Evolutionary conservation across 768 basidiomycete genomes (phyloP).

Genomic region (Flagelloscypha sp.): DNA sequence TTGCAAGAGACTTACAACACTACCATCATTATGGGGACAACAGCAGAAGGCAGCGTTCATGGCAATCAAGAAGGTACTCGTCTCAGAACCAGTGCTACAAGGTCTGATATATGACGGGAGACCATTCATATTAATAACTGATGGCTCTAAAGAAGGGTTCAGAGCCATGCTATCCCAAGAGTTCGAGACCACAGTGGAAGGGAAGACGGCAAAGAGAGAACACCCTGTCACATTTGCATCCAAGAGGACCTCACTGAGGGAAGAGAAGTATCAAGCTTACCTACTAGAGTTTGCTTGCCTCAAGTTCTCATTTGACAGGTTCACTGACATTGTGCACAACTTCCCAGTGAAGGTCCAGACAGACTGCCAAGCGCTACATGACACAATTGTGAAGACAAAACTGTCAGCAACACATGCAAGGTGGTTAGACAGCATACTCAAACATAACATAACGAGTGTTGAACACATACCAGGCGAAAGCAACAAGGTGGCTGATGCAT

Average conservation of each 20-base stretch:
- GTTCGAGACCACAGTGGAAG: constrained; percentile 9
- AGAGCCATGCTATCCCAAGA: constrained; percentile 22
- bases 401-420: constrained; percentile 15
- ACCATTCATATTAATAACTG: constrained; percentile 28
- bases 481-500: constrained; percentile 16
- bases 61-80: constrained; percentile 21
- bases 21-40: too few species aligned
- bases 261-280: constrained; percentile 23
- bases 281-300: constrained; percentile 25
- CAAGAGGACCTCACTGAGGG: constrained; percentile 23
- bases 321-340: constrained; percentile 16
- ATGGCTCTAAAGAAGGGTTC: constrained; percentile 25
- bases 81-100: constrained; percentile 23
- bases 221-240: constrained; percentile 27
- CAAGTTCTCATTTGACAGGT: constrained; percentile 21
- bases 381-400: constrained; percentile 16
- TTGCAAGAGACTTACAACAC: too few species aligned
- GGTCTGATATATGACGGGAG: too few species aligned
- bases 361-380: constrained; percentile 24
- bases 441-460: constrained; percentile 15
- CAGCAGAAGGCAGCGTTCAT: constrained; percentile 19
- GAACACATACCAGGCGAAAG: constrained; percentile 14
- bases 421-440: constrained; percentile 21
- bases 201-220: constrained; percentile 9
- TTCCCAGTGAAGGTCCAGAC: constrained; percentile 22